phyloP scores from a whole-genome alignment of 441 rosid genomes.

The Bocquillonia castaneifolia region DNA sequence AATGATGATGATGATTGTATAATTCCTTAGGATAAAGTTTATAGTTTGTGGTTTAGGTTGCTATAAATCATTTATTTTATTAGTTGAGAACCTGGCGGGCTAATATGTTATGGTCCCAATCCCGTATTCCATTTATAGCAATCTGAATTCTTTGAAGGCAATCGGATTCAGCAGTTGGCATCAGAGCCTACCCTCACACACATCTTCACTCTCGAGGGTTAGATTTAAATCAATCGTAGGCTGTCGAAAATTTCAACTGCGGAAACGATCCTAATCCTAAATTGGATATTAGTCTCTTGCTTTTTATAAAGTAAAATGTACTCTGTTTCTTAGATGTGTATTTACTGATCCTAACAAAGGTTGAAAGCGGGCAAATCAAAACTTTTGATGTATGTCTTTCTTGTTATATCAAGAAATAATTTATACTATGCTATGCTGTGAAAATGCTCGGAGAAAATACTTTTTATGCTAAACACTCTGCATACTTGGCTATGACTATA shows the following conservation, averaged over 20 bases:
- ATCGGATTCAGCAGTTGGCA: no score
- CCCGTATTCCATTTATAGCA: no score
- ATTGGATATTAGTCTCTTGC: neutral
- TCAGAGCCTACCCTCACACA: no score
- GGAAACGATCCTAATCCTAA: no score
- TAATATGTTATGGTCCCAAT: neutral
- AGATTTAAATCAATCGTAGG: no score
- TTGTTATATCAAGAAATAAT: neutral
- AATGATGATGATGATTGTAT: neutral
- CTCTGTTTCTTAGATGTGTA: neutral
- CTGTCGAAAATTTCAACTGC: no score
- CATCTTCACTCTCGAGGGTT: no score
- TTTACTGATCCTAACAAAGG: neutral
- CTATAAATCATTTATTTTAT: neutral
- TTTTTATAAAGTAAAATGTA: neutral
- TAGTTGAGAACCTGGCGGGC: neutral
- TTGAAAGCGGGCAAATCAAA: neutral
- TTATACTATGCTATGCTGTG: neutral
- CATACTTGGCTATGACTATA: no score
- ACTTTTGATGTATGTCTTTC: neutral
- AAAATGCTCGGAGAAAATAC: neutral
- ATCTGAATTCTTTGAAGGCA: no score
- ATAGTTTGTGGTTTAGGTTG: neutral
- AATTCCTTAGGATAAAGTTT: neutral
- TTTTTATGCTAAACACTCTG: no score